These are phyloP conservation scores for Gracilaria caudata DNA, from an alignment of 23 red algal genomes.

Conservation along the genomic window DNA sequence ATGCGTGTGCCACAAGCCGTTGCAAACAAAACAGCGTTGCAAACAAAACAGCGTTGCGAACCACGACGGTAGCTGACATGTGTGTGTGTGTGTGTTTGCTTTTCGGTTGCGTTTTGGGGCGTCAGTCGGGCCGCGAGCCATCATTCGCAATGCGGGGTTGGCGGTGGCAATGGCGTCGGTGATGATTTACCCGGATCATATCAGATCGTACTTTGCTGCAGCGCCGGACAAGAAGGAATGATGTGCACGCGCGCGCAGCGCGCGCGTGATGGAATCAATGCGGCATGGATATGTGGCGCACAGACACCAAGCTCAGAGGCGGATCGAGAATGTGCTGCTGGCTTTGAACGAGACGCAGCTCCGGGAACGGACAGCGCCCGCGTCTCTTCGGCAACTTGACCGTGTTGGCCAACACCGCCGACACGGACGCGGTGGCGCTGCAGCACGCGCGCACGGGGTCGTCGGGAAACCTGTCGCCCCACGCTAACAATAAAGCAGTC, in stretches of 20 bases:
- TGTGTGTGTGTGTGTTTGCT: not conserved
- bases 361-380: constrained; percentile 37
- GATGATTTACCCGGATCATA: constrained; percentile 74
- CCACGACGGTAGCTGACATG: not conserved
- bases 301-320: constrained; percentile 50
- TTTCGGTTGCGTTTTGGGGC: not conserved
- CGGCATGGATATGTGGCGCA: constrained; percentile 22
- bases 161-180: constrained; percentile 45
- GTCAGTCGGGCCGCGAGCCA: constrained; percentile 49
- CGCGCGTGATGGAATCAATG: not conserved
- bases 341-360: constrained; percentile 72
- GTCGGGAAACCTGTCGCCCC: constrained; percentile 42
- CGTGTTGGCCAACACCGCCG: constrained; percentile 73
- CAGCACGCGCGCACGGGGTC: constrained; percentile 48
- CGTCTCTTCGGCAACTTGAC: constrained; percentile 6
- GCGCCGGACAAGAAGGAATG: not conserved
- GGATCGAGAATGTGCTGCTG: constrained; percentile 62
- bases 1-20: not conserved
- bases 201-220: constrained; percentile 26
- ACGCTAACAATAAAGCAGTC: constrained; percentile 88
- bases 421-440: constrained; percentile 71
- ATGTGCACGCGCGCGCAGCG: not conserved
- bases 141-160: constrained; percentile 55
- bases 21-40: not conserved
- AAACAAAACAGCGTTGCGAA: not conserved